Evolutionary conservation across 306 rosid species (phyloP).

Genomic region (Astragalus membranaceus): DNA sequence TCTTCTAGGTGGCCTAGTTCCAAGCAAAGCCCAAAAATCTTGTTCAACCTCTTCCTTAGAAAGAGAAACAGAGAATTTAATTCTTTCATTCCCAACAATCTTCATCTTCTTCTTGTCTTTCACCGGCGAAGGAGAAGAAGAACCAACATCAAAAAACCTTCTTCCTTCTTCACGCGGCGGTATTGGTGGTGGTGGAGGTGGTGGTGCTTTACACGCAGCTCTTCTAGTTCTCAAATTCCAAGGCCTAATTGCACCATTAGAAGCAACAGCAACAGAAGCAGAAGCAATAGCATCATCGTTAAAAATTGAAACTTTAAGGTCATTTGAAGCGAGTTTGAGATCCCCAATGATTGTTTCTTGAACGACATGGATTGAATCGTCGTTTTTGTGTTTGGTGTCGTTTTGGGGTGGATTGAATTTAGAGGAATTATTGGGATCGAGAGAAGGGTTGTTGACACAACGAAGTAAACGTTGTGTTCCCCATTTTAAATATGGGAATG

Average conservation of each 20-base stretch:
- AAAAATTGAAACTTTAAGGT: slow-evolving; percentile 30
- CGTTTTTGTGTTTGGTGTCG: slow-evolving; percentile 19
- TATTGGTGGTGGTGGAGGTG: not conserved
- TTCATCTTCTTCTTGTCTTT: slow-evolving; percentile 20
- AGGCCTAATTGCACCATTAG: slow-evolving; percentile 18
- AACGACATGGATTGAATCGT: slow-evolving; percentile 13
- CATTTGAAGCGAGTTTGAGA: slow-evolving; percentile 31
- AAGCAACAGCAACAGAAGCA: not conserved
- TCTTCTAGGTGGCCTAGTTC: slow-evolving; percentile 41
- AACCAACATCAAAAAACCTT: slow-evolving; percentile 20
- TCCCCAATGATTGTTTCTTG: slow-evolving; percentile 28
- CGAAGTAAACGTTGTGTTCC: slow-evolving; percentile 43
- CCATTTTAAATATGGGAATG: slow-evolving; percentile 57
- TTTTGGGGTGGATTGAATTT: not conserved
- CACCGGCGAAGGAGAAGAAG: slow-evolving; percentile 17
- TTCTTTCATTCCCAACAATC: not conserved
- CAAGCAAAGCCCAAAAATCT: slow-evolving; percentile 39
- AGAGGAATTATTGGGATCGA: slow-evolving; percentile 26
- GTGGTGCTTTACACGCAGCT: slow-evolving; percentile 47
- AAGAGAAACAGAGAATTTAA: slow-evolving; percentile 30
- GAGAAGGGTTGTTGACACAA: slow-evolving; percentile 29
- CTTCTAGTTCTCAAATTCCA: slow-evolving; percentile 60
- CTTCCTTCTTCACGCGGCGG: slow-evolving; percentile 23
- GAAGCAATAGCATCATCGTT: not conserved
- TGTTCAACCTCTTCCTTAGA: slow-evolving; percentile 50